Base-by-base conservation (phyloP, 495 filamentous ascomycete genomes). In the Filosporella fistucella region DNA sequence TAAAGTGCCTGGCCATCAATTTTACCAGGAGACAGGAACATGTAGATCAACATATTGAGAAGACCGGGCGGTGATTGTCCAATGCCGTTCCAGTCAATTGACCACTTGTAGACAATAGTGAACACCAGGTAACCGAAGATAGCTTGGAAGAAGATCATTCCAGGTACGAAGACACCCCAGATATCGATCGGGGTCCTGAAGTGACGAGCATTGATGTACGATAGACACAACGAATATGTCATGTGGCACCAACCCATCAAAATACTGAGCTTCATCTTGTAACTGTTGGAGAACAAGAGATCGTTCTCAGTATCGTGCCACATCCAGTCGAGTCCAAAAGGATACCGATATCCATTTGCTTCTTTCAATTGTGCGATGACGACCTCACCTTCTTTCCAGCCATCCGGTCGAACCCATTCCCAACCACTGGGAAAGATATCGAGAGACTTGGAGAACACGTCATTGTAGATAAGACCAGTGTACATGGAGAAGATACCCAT, bases 211-310 rank as follows among this genome's bases (percentile, higher is more conserved):
- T 99, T 99, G 73, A 95, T 76, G 63, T 86, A 89, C 29, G 94
- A 88, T 52, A 95, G 81, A 72, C 86, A 88, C 47, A 99, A 81
- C 30, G 94, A 96, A 64, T 93, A 98, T 11, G 93, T 97, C 93
- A 98, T 98, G 68, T 97, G 91, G 51, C 77, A 76, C 93, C 93
- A 99, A 41, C 93, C 93, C 56, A 99, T 72, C 48, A 96, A 71
- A 60, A 99, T 94, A 73, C 86, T 90, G 64, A 98, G 85, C 76
- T 99, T 99, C 93, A 99, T 97, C 81, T 99, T 99, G 79, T 91
- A 89, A 67, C 86, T 91, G 83, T 99, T 97, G 54, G 78, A 80
- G 70, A 97, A 99, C 18, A 97, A 74, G 23, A 99, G 70, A 44
- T 90, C 83, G 63, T 99, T 99, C 45, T 95, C 91, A 6, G 90